Evolutionary conservation across 169 alveolate species (phyloP), one percentile per base, ranked within the genome.

Genomic region (Prorocentrum cordatum): DNA sequence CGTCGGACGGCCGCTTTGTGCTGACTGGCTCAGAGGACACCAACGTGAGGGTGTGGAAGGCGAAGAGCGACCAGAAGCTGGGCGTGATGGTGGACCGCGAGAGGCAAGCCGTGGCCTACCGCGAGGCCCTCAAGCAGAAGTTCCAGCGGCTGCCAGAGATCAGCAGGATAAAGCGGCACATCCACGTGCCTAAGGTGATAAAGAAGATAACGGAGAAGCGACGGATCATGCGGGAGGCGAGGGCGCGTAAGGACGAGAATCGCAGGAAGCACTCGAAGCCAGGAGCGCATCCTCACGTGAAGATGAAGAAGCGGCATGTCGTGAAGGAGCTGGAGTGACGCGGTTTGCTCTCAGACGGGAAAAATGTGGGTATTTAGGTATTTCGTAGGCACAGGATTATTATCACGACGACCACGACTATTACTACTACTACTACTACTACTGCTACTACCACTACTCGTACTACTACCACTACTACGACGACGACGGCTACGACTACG

Each of bases 11-110:
- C 35, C 95, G 96, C 92, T 98, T 96, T 92, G 97, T 98, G 10
- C 94, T 97, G 70, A 93, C 98, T 68, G 99, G 99, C 7, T 95
- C 98, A 62, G 98, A 98, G 85, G 99, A 98, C 91, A 96, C 97
- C 93, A 96, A 98, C 92, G 90, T 98, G 26, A 96, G 99, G 66
- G 94, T 98, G 10, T 98, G 99, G 99, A 98, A 97, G 93, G 92
- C 97, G 47, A 77, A 82, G 31, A 59, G 72, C 2, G 91, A 82
- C 26, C 91, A 82, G 38, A 82, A 82, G 68, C 91, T 82, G 14
- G 91, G 91, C 27, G 91, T 82, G 27, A 45, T 70, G 12, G 27
- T 42, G 29, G 35, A 47, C 10, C 68, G 91, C 3, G 91, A 82
- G 91, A 82, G 33, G 67, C 39, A 80, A 27, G 91, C 91, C 1